These are phyloP conservation scores for Ophiostoma sp. DNA, from an alignment of 2,329 filamentous ascomycete genomes.

Conservation along the genomic window DNA sequence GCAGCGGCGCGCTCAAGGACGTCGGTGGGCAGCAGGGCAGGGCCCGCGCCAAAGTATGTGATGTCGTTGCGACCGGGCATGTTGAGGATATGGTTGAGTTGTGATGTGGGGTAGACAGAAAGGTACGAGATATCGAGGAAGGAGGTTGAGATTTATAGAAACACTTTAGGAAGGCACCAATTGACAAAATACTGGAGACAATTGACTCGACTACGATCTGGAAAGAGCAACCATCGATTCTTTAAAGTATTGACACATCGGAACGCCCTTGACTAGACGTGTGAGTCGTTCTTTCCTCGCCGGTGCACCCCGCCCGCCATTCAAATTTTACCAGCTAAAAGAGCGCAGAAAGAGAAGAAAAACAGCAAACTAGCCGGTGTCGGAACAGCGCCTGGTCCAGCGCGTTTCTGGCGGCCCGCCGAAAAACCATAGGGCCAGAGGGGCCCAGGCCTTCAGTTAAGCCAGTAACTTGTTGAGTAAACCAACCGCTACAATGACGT, in stretches of 20 bases:
- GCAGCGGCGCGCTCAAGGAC: slow-evolving; percentile 76
- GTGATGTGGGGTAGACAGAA: background rate
- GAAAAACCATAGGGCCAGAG: background rate
- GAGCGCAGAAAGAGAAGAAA: background rate
- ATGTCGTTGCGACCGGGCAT: slow-evolving; percentile 31
- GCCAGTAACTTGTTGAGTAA: background rate
- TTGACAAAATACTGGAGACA: background rate
- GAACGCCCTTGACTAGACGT: background rate
- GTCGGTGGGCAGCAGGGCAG: slow-evolving; percentile 77
- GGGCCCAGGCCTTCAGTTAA: background rate
- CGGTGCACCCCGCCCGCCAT: slow-evolving; percentile 13
- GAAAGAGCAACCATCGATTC: background rate
- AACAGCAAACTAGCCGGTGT: slow-evolving; percentile 21
- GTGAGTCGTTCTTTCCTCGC: slow-evolving; percentile 1
- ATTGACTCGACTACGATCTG: background rate
- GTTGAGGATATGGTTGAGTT: background rate
- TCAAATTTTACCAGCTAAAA: slow-evolving; percentile 18
- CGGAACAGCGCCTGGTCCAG: slow-evolving; percentile 13
- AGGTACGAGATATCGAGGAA: background rate
- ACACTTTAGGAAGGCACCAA: slow-evolving; percentile 12
- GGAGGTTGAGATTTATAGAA: background rate
- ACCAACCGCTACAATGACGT: slow-evolving; percentile 9
- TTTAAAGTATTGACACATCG: slow-evolving; percentile 1
- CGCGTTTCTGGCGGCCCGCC: slow-evolving; percentile 1
- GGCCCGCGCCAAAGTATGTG: slow-evolving; percentile 77